Conservation (phyloP, 805 yeast species). For the Zygoascus tannicola region DNA sequence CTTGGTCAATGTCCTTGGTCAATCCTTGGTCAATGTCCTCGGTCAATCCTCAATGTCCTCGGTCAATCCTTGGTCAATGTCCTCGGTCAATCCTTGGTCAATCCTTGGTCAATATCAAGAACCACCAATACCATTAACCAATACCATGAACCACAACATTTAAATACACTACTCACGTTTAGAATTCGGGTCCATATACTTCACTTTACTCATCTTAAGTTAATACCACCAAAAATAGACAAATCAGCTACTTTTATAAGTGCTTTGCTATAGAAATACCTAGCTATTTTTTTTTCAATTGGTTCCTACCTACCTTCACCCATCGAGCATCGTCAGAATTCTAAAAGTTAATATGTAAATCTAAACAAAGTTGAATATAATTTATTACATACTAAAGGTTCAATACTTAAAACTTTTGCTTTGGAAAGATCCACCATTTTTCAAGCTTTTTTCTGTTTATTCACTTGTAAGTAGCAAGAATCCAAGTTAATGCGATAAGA, state of each 20-base stretch:
- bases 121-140: no score
- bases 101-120: no score
- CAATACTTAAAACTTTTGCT: conserved; percentile 24
- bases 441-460: background rate
- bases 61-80: no score
- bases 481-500: no score
- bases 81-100: no score
- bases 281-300: conserved; percentile 35
- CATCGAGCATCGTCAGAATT: conserved; percentile 47
- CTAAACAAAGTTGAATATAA: background rate
- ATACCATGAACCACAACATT: no score
- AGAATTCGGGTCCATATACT: conserved; percentile 68
- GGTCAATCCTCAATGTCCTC: no score
- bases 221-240: no score
- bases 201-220: conserved; percentile 44
- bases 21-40: no score
- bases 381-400: conserved; percentile 14
- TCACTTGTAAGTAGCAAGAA: no score
- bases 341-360: conserved; percentile 8
- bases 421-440: conserved; percentile 14
- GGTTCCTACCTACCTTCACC: conserved; percentile 39
- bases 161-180: conserved; percentile 16
- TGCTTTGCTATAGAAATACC: conserved; percentile 20
- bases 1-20: no score
- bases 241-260: no score